Conservation (phyloP, 2,329 filamentous ascomycete species). For the Xylariales sp. region DNA sequence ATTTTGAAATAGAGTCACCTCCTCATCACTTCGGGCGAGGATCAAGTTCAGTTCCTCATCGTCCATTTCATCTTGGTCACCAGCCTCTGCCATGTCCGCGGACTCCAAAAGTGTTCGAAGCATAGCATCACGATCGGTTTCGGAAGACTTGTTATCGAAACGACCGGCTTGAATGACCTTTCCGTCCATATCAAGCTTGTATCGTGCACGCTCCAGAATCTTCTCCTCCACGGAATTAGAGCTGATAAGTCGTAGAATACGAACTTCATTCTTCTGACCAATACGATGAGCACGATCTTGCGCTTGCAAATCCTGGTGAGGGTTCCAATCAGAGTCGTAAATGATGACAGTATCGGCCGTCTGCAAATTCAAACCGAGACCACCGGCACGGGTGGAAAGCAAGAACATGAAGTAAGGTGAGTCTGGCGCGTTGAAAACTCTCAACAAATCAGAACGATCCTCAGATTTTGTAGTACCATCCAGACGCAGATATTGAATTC, state of each 20-base stretch:
- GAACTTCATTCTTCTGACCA: slow-evolving; percentile 98
- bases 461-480: slow-evolving; percentile 98
- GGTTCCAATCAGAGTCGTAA: slow-evolving; percentile 99
- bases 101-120: slow-evolving; percentile 88
- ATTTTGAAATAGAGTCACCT: slow-evolving; percentile 72
- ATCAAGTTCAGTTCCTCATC: slow-evolving; percentile 96
- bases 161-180: slow-evolving; percentile 99
- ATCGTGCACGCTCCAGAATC: slow-evolving; percentile 93
- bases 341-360: slow-evolving; percentile 99
- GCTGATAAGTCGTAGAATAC: slow-evolving; percentile 91
- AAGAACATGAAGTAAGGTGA: slow-evolving; percentile 98
- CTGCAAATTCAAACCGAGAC: slow-evolving; percentile 93
- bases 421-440: slow-evolving; percentile 80
- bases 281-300: slow-evolving; percentile 99
- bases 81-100: slow-evolving; percentile 62
- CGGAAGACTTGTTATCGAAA: slow-evolving; percentile 98
- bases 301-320: slow-evolving; percentile 96
- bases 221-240: slow-evolving; percentile 98
- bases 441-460: slow-evolving; percentile 87
- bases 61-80: slow-evolving; percentile 94
- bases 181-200: slow-evolving; percentile 98
- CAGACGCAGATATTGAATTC: slow-evolving; percentile 81
- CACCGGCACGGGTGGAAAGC: slow-evolving; percentile 96
- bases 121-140: slow-evolving; percentile 97
- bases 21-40: slow-evolving; percentile 81